These are phyloP conservation scores for Cladosporium halotolerans DNA, from an alignment of 2,329 filamentous ascomycete genomes.

Conservation along the genomic window DNA sequence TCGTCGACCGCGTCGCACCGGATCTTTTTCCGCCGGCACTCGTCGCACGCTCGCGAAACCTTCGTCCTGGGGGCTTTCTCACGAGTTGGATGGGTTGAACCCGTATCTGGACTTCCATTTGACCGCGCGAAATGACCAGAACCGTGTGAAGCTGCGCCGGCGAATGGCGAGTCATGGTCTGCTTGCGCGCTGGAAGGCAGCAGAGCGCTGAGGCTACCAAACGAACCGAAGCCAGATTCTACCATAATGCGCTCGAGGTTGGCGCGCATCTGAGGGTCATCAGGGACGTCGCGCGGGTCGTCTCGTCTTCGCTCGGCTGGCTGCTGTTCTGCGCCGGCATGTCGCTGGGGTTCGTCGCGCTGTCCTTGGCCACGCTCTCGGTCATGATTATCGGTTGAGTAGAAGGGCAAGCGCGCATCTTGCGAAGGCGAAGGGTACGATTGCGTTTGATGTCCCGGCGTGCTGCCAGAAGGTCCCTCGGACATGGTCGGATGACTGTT, in stretches of 20 bases:
- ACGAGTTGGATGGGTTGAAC: constrained; percentile 11
- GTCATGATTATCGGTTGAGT: background rate
- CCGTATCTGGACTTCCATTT: constrained; percentile 17
- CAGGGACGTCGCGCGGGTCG: constrained; percentile 5
- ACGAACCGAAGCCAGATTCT: background rate
- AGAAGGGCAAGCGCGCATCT: constrained; percentile 10
- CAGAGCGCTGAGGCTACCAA: constrained; percentile 4
- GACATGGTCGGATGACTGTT: background rate
- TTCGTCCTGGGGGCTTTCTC: constrained; percentile 62
- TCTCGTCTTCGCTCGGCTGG: background rate
- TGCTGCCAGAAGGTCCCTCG: constrained; percentile 5
- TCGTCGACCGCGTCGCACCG: constrained; percentile 79
- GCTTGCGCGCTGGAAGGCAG: constrained; percentile 2
- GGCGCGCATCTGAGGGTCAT: constrained; percentile 15
- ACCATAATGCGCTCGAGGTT: constrained; percentile 13
- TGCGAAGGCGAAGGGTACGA: constrained; percentile 10
- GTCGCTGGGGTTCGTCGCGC: background rate
- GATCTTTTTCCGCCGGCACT: constrained; percentile 81
- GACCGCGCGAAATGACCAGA: constrained; percentile 19
- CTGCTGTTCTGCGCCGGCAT: constrained; percentile 3
- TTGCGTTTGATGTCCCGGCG: background rate
- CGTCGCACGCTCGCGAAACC: constrained; percentile 82
- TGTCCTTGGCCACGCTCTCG: background rate
- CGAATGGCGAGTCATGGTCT: constrained; percentile 10
- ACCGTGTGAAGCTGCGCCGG: constrained; percentile 14